Evolutionary conservation across 257 asterid genomes (phyloP).

Genomic region (Voacanga thouarsii): DNA sequence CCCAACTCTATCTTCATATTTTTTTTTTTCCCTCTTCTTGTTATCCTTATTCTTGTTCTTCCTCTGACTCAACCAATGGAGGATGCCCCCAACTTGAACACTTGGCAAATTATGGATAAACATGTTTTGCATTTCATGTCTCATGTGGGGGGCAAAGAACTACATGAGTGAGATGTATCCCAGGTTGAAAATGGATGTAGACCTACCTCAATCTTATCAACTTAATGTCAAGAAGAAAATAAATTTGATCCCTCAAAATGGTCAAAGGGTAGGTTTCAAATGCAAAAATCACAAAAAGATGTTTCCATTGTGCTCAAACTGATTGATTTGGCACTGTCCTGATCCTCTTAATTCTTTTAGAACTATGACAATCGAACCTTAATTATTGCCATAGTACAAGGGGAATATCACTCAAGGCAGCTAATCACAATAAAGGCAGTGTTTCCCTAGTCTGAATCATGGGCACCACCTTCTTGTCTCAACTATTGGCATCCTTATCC

Average conservation of each 20-base stretch:
- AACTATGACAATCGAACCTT: neutral
- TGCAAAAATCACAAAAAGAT: slow-evolving; percentile 1
- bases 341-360: slow-evolving; percentile 2
- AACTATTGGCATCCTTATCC: neutral
- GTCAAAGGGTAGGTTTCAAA: neutral
- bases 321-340: slow-evolving; percentile 4
- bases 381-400: slow-evolving; percentile 11
- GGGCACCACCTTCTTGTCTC: neutral
- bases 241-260: neutral
- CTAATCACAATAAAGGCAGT: neutral
- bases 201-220: neutral
- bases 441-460: neutral
- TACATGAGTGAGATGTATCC: neutral
- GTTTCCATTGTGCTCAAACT: neutral
- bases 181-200: neutral
- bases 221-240: neutral
- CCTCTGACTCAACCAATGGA: too few relatives aligned
- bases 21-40: too few relatives aligned
- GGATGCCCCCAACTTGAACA: too few relatives aligned
- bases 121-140: too few relatives aligned
- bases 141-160: neutral
- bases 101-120: too few relatives aligned
- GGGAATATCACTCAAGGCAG: neutral
- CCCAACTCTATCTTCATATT: too few relatives aligned
- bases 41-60: too few relatives aligned